Evolutionary conservation across 257 asterid species (phyloP).

Genomic region (Cinchona pubescens): DNA sequence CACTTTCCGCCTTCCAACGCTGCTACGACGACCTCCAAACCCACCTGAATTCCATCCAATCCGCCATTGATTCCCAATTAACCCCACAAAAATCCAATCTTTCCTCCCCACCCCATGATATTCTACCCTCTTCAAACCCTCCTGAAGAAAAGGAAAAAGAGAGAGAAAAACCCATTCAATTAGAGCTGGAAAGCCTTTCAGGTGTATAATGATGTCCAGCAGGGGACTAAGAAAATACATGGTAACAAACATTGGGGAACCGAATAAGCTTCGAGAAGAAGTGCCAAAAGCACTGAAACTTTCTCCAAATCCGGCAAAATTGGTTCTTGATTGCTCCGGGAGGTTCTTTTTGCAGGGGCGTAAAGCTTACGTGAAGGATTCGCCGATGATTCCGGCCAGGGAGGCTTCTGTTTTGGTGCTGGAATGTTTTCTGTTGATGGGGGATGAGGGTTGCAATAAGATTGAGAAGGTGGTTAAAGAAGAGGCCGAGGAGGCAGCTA

Average conservation of each 20-base stretch:
- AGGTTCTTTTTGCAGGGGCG: constrained; percentile 76
- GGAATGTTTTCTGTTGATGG: constrained; percentile 71
- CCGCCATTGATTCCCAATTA: constrained; percentile 39
- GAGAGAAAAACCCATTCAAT: not conserved
- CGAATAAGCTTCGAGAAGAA: constrained; percentile 49
- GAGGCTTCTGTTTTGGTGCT: constrained; percentile 65
- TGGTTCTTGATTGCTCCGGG: constrained; percentile 63
- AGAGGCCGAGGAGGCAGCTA: constrained; percentile 57
- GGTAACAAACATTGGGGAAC: constrained; percentile 31
- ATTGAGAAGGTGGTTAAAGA: constrained; percentile 43
- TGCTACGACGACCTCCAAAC: constrained; percentile 55
- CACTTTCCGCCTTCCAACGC: constrained; percentile 47
- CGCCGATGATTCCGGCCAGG: constrained; percentile 57
- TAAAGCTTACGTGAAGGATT: constrained; percentile 42
- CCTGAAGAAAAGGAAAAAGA: constrained; percentile 14
- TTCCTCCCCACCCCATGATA: not conserved
- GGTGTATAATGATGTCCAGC: constrained; percentile 51
- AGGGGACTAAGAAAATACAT: constrained; percentile 53
- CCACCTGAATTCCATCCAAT: constrained; percentile 51
- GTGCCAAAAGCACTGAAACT: constrained; percentile 61
- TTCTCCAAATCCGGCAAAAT: constrained; percentile 52
- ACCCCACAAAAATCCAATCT: not conserved
- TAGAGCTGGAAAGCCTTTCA: constrained; percentile 57
- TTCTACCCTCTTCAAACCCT: constrained; percentile 8
- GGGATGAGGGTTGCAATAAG: constrained; percentile 28